Conservation (phyloP, 106 monocot genomes). For the Posidonia australis region DNA sequence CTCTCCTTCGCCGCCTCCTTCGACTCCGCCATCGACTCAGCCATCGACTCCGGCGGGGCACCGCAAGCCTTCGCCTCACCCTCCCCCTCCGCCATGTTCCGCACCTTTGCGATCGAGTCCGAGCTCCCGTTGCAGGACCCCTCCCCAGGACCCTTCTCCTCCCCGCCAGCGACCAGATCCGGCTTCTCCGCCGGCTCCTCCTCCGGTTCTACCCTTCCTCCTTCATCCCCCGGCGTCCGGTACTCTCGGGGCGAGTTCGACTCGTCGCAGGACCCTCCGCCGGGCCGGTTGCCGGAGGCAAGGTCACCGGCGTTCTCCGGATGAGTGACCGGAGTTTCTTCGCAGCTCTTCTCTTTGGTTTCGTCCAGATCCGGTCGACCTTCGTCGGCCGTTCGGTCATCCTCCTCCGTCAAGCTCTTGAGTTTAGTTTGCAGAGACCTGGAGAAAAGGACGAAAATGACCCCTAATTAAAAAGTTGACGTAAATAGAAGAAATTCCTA, state of each 20-base stretch:
- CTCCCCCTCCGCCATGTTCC: slow-evolving; percentile 9
- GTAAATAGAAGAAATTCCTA: not conserved
- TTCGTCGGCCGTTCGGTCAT: not conserved
- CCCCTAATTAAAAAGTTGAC: not conserved
- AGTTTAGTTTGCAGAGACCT: slow-evolving; percentile 53
- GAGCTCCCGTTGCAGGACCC: slow-evolving; percentile 63
- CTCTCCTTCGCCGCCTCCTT: slow-evolving; percentile 40
- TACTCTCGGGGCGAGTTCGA: slow-evolving; percentile 6
- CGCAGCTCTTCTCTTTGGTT: not conserved
- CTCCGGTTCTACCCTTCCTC: not conserved
- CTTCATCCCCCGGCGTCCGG: not conserved
- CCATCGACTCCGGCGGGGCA: slow-evolving; percentile 25
- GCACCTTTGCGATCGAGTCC: slow-evolving; percentile 21
- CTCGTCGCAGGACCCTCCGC: slow-evolving; percentile 6
- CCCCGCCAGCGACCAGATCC: slow-evolving; percentile 2
- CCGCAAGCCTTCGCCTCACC: slow-evolving; percentile 13
- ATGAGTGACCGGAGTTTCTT: not conserved
- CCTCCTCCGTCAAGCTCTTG: slow-evolving; percentile 14
- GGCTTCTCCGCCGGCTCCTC: not conserved
- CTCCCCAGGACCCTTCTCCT: slow-evolving; percentile 24
- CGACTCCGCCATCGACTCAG: slow-evolving; percentile 58
- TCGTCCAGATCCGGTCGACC: slow-evolving; percentile 3
- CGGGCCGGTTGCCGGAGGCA: not conserved
- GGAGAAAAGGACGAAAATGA: slow-evolving; percentile 14
- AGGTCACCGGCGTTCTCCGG: not conserved